A percentile compares a stretch with the other conserved stretches of the same genome.
These are phyloP conservation scores for Macrolepiota dolichaula DNA, from an alignment of 768 basidiomycete genomes.

Conservation along the genomic window DNA sequence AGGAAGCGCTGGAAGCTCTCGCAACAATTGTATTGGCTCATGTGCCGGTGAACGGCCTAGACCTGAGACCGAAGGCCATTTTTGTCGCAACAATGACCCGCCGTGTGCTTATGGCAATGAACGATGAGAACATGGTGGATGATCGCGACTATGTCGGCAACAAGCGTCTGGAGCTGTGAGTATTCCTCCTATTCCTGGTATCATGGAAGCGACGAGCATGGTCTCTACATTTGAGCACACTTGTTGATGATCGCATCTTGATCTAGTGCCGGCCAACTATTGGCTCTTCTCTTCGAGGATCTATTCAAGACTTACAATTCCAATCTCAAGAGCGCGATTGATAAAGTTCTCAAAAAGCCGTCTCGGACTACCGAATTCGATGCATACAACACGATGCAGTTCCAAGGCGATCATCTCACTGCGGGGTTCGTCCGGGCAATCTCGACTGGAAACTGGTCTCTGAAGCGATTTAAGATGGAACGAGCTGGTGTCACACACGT, in stretches of 20 bases:
- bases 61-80: constrained; percentile 91
- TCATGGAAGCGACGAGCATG: neutral
- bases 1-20: constrained; percentile 95
- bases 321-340: constrained; percentile 91
- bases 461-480: constrained; percentile 99
- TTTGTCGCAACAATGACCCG: constrained; percentile 98
- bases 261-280: constrained; percentile 86
- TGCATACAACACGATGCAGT: constrained; percentile 90
- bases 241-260: constrained; percentile 7
- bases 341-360: constrained; percentile 96
- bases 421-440: constrained; percentile 95
- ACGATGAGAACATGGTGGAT: constrained; percentile 95
- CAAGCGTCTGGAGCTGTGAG: constrained; percentile 95
- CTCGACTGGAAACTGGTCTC: constrained; percentile 97
- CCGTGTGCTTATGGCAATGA: constrained; percentile 93
- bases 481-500: constrained; percentile 98
- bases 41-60: constrained; percentile 85
- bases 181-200: constrained; percentile 15
- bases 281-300: constrained; percentile 96
- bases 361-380: constrained; percentile 94
- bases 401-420: constrained; percentile 95
- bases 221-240: neutral
- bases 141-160: constrained; percentile 99
- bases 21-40: constrained; percentile 97
- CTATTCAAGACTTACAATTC: constrained; percentile 98